Base-by-base conservation (phyloP, 768 basidiomycete species). In the Lyophyllum semitale region DNA sequence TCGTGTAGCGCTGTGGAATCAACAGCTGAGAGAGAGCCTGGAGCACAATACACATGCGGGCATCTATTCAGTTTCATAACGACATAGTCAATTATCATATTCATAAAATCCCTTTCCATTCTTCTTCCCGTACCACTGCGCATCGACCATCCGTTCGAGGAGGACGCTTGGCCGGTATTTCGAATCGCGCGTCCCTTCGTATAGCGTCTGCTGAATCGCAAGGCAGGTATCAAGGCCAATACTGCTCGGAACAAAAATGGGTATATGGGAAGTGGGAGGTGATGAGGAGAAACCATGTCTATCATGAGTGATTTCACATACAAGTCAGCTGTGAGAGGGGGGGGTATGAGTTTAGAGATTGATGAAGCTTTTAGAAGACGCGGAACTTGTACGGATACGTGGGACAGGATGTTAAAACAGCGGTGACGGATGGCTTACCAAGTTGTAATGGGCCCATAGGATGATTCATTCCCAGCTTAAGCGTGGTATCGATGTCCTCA, bases 211-310 rank as follows among this genome's bases (percentile, higher is more conserved):
- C 63, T 96, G 94, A 64, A 97, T 97, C 3, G 91, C 86, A 12
- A 97, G 83, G 69, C 96, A 98, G 9, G 95, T 98, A 67, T 98
- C 96, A 23, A 98, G 85, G n/a, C 95, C 95, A 59, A 98, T 96
- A 74, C 94, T 95, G 57, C 11, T 42, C n/a, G 18, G 46, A 32
- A n/a, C 2, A 38, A 53, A 50, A 25, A 51, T 22, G 45, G 53
- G 45, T 33, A 48, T 18, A 40, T 33, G 37, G 26, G 32, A 58
- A 38, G 44, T 48, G 53, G 25, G 13, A 41, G 26, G 49, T 23
- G 30, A 56, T 56, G 49, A 50, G 40, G 25, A 11, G n/a, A 22
- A 23, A 29, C 29, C 25, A 18, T 12, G 35, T 20, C n/a, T 6
- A 26, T 23, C 30, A 43, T 35, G 42, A 26, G 27, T 11, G 52